A percentile compares a stretch with the other conserved stretches of the same genome.
Evolutionary conservation across 352 stramenopile species (phyloP).

Genomic region (Phytophthora hybrid): DNA sequence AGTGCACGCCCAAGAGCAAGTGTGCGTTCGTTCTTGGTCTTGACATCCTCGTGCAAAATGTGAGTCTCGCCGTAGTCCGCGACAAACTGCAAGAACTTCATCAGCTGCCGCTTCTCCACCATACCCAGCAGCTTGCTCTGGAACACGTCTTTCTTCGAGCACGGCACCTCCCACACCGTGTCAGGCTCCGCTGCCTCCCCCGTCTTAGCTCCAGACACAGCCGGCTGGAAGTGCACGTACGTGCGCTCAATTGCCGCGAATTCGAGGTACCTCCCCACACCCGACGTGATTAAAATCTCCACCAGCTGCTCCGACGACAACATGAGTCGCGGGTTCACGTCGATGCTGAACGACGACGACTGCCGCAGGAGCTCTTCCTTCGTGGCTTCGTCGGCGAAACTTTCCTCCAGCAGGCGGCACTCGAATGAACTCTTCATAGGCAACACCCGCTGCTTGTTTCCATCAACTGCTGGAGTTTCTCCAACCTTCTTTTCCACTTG

Average conservation of each 20-base stretch:
- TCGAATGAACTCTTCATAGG: slow-evolving; percentile 57
- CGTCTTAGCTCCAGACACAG: slow-evolving; percentile 15
- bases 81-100: slow-evolving; percentile 93
- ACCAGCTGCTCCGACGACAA: slow-evolving; percentile 84
- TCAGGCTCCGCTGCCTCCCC: slow-evolving; percentile 30
- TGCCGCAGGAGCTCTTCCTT: slow-evolving; percentile 48
- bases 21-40: slow-evolving; percentile 87
- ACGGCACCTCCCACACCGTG: slow-evolving; percentile 83
- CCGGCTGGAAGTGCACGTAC: slow-evolving; percentile 68
- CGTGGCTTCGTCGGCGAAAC: slow-evolving; percentile 47
- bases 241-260: slow-evolving; percentile 89
- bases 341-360: slow-evolving; percentile 77
- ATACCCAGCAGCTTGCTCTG: slow-evolving; percentile 85
- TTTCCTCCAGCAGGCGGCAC: slow-evolving; percentile 54
- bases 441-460: slow-evolving; percentile 30
- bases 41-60: slow-evolving; percentile 77
- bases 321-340: slow-evolving; percentile 84
- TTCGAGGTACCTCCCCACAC: slow-evolving; percentile 88
- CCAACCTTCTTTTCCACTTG: slow-evolving; percentile 3
- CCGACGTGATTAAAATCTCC: slow-evolving; percentile 85
- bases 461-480: slow-evolving; percentile 5
- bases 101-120: slow-evolving; percentile 90
- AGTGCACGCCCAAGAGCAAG: slow-evolving; percentile 82
- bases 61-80: slow-evolving; percentile 85
- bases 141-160: slow-evolving; percentile 92